Conservation (phyloP, 1,139 yeast species). For the Groenewaldozyma sp. region DNA sequence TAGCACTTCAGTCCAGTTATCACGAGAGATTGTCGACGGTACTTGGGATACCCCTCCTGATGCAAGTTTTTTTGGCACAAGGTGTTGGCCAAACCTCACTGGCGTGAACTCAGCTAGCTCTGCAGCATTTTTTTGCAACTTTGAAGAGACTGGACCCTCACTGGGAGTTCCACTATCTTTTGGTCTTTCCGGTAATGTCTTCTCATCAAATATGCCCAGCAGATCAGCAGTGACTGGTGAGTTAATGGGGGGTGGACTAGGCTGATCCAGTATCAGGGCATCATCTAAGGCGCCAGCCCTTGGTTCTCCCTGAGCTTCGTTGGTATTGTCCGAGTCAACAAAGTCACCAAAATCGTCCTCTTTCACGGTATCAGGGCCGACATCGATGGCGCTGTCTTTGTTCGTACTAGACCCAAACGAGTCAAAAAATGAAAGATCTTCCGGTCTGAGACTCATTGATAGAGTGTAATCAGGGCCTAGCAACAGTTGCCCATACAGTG, state of each 20-base stretch:
- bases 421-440: conserved; percentile 11
- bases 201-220: neutral
- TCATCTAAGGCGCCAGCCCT: no score
- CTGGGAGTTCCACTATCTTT: neutral
- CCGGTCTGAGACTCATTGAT: conserved; percentile 8
- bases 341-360: conserved; percentile 10
- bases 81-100: conserved; percentile 10
- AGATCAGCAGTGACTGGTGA: neutral
- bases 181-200: neutral
- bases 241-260: neutral
- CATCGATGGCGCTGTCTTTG: neutral
- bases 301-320: no score
- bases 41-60: conserved; percentile 5
- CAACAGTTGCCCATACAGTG: no score
- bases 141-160: neutral
- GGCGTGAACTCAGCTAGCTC: conserved; percentile 5
- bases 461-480: no score
- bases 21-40: conserved; percentile 4
- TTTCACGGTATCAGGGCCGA: neutral
- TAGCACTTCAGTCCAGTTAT: conserved; percentile 6
- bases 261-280: neutral
- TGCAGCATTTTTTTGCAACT: neutral
- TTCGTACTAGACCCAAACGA: neutral
- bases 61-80: conserved; percentile 5
- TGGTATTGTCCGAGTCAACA: conserved; percentile 4